Evolutionary conservation across 2,329 filamentous ascomycete species (phyloP).

Genomic region (Tolypocladium album): DNA sequence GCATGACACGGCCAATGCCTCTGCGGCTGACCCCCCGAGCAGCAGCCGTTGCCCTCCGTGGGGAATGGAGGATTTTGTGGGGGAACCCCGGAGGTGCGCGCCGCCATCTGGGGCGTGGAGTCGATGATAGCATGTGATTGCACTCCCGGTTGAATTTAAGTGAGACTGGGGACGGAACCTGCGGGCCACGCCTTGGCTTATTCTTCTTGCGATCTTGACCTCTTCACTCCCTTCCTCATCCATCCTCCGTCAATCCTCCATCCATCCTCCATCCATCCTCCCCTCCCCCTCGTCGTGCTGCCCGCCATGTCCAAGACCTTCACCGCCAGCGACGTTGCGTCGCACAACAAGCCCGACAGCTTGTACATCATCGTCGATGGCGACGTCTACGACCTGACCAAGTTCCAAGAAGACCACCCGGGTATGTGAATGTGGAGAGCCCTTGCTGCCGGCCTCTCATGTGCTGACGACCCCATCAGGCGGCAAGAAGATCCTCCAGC

Average conservation of each 20-base stretch:
- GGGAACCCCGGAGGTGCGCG: not conserved
- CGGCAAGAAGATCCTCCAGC: slow-evolving; percentile 54
- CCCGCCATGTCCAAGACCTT: slow-evolving; percentile 77
- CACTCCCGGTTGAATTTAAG: not conserved
- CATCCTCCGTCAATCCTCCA: not conserved
- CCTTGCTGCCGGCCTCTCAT: not conserved
- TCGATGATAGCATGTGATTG: not conserved
- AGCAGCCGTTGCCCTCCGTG: not conserved
- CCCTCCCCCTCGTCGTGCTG: not conserved
- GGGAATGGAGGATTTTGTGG: not conserved
- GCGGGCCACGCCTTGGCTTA: not conserved
- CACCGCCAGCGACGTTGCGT: slow-evolving; percentile 72
- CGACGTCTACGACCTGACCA: slow-evolving; percentile 92
- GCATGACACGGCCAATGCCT: not conserved
- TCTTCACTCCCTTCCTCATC: not conserved
- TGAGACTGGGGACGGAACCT: not conserved
- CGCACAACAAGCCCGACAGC: slow-evolving; percentile 79
- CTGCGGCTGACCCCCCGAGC: not conserved
- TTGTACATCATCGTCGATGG: slow-evolving; percentile 88
- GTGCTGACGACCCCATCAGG: slow-evolving; percentile 21
- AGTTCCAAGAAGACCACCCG: slow-evolving; percentile 76
- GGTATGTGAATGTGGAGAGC: slow-evolving; percentile 40
- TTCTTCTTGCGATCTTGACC: not conserved
- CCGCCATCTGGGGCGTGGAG: not conserved
- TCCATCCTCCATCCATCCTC: not conserved